Conservation (phyloP, 371 early-diverging fungal genomes). For the Mortierella sp. region DNA sequence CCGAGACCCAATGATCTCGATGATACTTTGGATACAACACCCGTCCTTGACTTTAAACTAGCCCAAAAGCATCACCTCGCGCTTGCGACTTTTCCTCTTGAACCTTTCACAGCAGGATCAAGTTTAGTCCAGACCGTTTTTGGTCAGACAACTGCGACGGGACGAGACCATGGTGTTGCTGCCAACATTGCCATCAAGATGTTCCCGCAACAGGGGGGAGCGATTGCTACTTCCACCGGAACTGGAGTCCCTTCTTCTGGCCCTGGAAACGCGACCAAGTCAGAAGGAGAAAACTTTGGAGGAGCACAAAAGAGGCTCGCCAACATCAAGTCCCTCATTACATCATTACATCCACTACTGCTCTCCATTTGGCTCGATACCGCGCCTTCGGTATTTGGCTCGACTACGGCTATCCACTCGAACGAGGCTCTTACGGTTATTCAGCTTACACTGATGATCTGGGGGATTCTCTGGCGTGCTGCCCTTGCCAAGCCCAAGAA, state of each 20-base stretch:
- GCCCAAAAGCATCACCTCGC: constrained; percentile 21
- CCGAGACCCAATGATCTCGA: no score
- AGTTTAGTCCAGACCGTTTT: constrained; percentile 22
- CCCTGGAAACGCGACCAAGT: constrained; percentile 15
- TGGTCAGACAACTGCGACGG: constrained; percentile 8
- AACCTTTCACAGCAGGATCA: constrained; percentile 22
- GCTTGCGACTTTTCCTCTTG: constrained; percentile 28
- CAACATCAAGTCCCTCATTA: constrained; percentile 56
- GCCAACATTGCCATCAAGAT: constrained; percentile 30
- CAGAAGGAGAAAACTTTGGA: constrained; percentile 25
- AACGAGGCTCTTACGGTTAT: constrained; percentile 62
- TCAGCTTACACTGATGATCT: constrained; percentile 62
- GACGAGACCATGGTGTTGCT: constrained; percentile 5
- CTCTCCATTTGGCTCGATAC: constrained; percentile 80
- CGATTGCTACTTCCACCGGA: constrained; percentile 24
- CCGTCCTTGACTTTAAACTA: constrained; percentile 31
- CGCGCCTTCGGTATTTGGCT: constrained; percentile 70
- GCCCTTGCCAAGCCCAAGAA: constrained; percentile 53
- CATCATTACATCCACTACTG: constrained; percentile 70
- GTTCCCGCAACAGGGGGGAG: constrained; percentile 46
- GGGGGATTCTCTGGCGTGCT: constrained; percentile 75
- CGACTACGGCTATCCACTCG: constrained; percentile 35
- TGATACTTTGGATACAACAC: constrained; percentile 15
- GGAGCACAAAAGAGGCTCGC: constrained; percentile 35
- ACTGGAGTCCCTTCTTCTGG: constrained; percentile 24